These are phyloP conservation scores for Yarrowia sp. DNA, from an alignment of 805 yeast genomes.

Conservation along the genomic window DNA sequence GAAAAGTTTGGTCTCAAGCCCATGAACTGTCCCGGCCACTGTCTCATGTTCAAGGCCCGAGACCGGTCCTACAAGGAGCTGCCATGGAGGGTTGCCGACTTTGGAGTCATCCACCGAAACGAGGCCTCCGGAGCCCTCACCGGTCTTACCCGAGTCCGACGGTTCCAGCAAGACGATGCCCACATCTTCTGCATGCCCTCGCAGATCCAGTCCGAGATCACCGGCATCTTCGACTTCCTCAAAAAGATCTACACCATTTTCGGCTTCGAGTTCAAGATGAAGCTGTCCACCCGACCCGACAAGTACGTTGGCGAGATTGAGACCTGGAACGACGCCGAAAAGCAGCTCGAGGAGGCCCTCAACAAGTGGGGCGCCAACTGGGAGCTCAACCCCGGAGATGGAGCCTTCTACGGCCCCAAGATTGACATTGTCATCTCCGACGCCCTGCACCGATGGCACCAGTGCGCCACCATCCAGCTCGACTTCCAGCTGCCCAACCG, in stretches of 20 bases:
- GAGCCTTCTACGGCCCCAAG: slow-evolving; percentile 96
- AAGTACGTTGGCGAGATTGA: slow-evolving; percentile 91
- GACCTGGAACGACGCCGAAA: slow-evolving; percentile 92
- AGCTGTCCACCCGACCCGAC: slow-evolving; percentile 95
- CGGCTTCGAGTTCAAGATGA: slow-evolving; percentile 95
- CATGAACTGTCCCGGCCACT: slow-evolving; percentile 74
- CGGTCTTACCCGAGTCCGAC: slow-evolving; percentile 93
- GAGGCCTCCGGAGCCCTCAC: slow-evolving; percentile 94
- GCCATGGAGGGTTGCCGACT: slow-evolving; percentile 99
- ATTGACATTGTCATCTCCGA: slow-evolving; percentile 95
- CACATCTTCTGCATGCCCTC: slow-evolving; percentile 94
- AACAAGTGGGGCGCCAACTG: slow-evolving; percentile 83
- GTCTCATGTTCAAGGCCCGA: slow-evolving; percentile 84
- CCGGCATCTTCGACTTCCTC: slow-evolving; percentile 80
- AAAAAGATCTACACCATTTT: slow-evolving; percentile 82
- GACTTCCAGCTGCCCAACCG: slow-evolving; percentile 97
- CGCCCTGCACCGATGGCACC: slow-evolving; percentile 95
- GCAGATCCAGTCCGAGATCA: slow-evolving; percentile 84
- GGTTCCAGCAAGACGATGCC: slow-evolving; percentile 99
- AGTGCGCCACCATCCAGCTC: slow-evolving; percentile 97
- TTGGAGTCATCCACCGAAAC: slow-evolving; percentile 95
- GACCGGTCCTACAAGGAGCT: slow-evolving; percentile 95
- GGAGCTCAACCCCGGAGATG: slow-evolving; percentile 96
- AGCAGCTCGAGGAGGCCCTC: slow-evolving; percentile 75
- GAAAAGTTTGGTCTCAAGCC: slow-evolving; percentile 94